Evolutionary conservation across 2,329 filamentous ascomycete species (phyloP), one percentile per base, ranked within the genome.

Genomic region (Seiridium unicorne): DNA sequence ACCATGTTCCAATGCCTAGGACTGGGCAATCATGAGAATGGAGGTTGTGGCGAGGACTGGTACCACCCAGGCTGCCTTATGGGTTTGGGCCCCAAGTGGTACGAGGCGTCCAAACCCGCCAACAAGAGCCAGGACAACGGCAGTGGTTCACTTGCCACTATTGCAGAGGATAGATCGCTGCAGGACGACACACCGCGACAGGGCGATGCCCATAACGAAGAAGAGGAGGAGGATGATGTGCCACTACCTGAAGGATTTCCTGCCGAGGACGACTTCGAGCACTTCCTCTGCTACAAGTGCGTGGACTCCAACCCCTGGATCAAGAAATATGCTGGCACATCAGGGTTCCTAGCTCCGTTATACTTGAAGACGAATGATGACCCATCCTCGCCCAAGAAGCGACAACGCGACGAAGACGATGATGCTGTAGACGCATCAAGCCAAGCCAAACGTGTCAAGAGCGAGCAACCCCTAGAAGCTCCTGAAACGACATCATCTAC

Each of bases 1-100:
- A 98, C 93, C 44, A 99, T 99, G 95, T 99, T 96, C 68, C 95
- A 99, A 74, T 99, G 95, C 71, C 75, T 98, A 2, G 94, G 94
- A 0, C 79, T 98, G 1, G 93, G 92, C 1, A 89, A 87, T 0
- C 82, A 85, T 10, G 90, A 94, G 65, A 88, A 89, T 1, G 93
- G 93, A 13, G 94, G 93, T 4, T 98, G 94, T 75, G 94, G 94
- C 10, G 94, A 98, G 77, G 94, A 98, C 71, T 98, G 94, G 94
- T 98, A 92, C 83, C 94, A 98, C 77, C 92, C 94, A 0, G 93
- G 95, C 63, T 98, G 94, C 71, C 79, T 98, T 6, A 86, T 97
- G 54, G 93, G 93, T 5, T 77, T 96, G 66, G 87, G 89, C 0
- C 85, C 92, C 9, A 84, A 87, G 61, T 93, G 90, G 87, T 87